Evolutionary conservation across 768 basidiomycete genomes (phyloP), one percentile per base, ranked within the genome.

Genomic region (Tylopilus cervinicoccineus): DNA sequence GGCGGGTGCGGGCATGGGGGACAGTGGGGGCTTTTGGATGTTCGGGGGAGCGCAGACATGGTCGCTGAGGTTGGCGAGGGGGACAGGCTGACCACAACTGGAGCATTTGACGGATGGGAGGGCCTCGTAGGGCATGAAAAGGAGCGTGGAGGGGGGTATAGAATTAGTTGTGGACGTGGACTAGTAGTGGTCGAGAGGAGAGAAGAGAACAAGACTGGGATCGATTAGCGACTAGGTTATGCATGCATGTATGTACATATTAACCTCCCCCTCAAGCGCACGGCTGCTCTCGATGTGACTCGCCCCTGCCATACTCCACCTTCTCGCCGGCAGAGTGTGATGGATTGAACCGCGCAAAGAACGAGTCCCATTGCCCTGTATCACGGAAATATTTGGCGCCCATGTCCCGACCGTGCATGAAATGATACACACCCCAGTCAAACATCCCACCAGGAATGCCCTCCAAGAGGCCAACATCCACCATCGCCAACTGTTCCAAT

Each of bases 91-190:
- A 57, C 72, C 71, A 63, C 93, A 96, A 26, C 71, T 84, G 3
- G 89, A 89, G 66, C 93, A 96, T 64, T 86, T 94, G 51, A 93
- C 85, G 3, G 83, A 74, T 6, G 93, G 90, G 10, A 95, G 74
- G 41, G 85, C 66, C 65, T 90, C 81, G 20, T 63, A 57, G 44
- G 48, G 50, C 65, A 69, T 67, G 43, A 42, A 58, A 60, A n/a
- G 24, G 53, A 62, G 43, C 13, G 58, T 43, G 29, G 16, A 38
- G 36, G 27, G 45, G 61, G 60, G 60, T 63, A 64, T 63, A 52
- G 39, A 55, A 63, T 60, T 55, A 57, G 26, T 43, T 58, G 45
- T 52, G 33, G 20, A 50, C 45, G 52, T 55, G 48, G 20, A 23
- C 38, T 45, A 53, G 47, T 52, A 20, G 45, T 45, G 16, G 32